Evolutionary conservation across 2,329 filamentous ascomycete genomes (phyloP), one percentile per base, ranked within the genome.

Genomic region (Talaromyces sp.): DNA sequence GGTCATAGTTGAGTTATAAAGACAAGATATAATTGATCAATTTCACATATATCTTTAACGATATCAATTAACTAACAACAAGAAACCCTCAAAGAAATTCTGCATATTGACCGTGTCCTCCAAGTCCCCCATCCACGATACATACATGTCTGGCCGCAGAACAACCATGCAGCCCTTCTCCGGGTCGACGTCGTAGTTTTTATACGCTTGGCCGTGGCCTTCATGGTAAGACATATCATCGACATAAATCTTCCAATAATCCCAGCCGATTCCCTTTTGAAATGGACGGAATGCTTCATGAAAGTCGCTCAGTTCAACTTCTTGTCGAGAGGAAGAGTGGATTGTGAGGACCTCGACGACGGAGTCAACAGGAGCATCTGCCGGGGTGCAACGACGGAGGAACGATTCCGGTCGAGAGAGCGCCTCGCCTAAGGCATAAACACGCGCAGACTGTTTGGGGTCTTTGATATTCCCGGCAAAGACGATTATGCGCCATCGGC

Each of bases 101-200:
- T 55, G 24, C 53, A 55, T n/a, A 24, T 55, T 10, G 21, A 8
- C 26, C 19, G 27, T 24, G 19, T 55, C 53, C 29, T 55, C 53
- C 26, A 31, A 41, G 1, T 55, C 53, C 4, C 53, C 53, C 27
- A 55, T 55, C 53, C 53, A 55, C 7, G 26, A 31, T 26, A 52
- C 49, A 52, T 52, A 19, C 49, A 27, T 26, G 27, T 52, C 49
- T n/a, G 26, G 49, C 13, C 49, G 49, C 49, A 29, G 21, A 29
- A 52, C 24, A 27, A 29, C 24, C 24, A 31, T 31, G 57, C 31
- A 31, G 51, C 88, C 87, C n/a, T 72, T 71, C 58, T 81, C 74
- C n/a, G 65, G 69, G 64, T 85, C 78, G 1, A 91, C 77, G 0
- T 86, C 88, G 60, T 86, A 87, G 4, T 78, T 79, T 60, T 80